These are phyloP conservation scores for Penicillium odoratum DNA, from an alignment of 495 filamentous ascomycete species.

Conservation along the genomic window DNA sequence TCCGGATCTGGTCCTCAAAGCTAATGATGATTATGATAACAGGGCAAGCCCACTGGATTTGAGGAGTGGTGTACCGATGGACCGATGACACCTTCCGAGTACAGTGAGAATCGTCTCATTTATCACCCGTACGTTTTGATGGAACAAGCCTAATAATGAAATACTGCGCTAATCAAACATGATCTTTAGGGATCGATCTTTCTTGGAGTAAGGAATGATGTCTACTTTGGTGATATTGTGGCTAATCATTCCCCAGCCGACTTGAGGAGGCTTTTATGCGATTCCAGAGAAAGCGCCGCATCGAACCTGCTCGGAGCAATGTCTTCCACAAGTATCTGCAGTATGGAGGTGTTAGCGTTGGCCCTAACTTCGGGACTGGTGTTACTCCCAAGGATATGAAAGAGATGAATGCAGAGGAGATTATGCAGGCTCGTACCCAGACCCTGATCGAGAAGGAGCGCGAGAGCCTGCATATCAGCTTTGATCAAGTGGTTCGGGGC, in stretches of 20 bases:
- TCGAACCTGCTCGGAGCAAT: conserved; percentile 58
- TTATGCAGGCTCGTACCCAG: conserved; percentile 46
- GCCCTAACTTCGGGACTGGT: conserved; percentile 67
- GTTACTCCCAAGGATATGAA: conserved; percentile 51
- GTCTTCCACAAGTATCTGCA: conserved; percentile 78
- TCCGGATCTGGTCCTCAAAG: not conserved
- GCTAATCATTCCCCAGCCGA: conserved; percentile 49
- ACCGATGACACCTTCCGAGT: conserved; percentile 70
- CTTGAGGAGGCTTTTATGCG: conserved; percentile 85
- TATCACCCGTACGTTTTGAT: conserved; percentile 43
- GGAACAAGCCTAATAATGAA: not conserved
- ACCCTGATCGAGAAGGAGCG: conserved; percentile 27
- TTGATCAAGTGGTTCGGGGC: conserved; percentile 70
- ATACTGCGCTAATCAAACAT: conserved; percentile 4
- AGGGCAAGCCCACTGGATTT: conserved; percentile 59
- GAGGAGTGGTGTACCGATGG: conserved; percentile 75
- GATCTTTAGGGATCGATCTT: conserved; percentile 34
- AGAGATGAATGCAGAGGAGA: conserved; percentile 60
- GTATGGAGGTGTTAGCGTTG: conserved; percentile 77
- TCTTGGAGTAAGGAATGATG: conserved; percentile 35
- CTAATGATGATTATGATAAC: conserved; percentile 13
- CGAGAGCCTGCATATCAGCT: conserved; percentile 72
- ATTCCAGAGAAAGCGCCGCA: conserved; percentile 71
- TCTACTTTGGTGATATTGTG: not conserved
- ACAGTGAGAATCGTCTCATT: conserved; percentile 56